Conservation (phyloP, 2,329 filamentous ascomycete species). For the Pseudogymnoascus destructans region DNA sequence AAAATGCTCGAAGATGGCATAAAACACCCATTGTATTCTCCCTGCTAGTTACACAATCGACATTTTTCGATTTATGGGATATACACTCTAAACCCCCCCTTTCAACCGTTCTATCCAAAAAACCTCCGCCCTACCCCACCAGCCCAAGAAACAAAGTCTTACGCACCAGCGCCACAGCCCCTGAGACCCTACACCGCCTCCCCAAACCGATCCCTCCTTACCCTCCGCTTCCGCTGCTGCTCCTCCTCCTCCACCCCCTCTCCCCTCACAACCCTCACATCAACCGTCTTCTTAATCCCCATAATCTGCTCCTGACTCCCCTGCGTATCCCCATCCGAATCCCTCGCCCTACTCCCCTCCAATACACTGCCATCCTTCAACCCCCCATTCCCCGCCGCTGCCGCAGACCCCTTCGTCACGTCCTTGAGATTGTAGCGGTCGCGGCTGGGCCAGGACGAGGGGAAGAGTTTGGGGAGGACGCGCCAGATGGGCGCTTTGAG, state of each 20-base stretch:
- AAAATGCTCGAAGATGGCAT: neutral
- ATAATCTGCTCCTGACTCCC: conserved; percentile 13
- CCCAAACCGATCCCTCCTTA: neutral
- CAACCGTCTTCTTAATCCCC: conserved; percentile 13
- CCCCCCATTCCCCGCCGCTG: too few relatives aligned
- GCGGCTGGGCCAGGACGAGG: neutral
- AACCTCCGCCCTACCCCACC: neutral
- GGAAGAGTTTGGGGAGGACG: neutral
- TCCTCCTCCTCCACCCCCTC: neutral
- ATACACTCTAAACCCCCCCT: neutral
- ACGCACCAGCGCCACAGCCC: too few relatives aligned
- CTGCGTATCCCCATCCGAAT: neutral
- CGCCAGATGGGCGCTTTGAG: conserved; percentile 11
- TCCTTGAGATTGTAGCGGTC: neutral
- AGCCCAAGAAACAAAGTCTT: neutral
- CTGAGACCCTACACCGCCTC: neutral
- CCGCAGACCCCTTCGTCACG: neutral
- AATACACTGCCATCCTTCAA: neutral
- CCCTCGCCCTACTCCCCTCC: neutral
- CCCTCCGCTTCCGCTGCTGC: too few relatives aligned
- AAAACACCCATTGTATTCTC: neutral
- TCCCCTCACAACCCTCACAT: neutral
- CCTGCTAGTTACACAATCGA: neutral
- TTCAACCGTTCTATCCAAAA: neutral
- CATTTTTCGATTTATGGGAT: neutral